Conservation (phyloP, 208 protist species). For the Wallacemonas rigidus region DNA sequence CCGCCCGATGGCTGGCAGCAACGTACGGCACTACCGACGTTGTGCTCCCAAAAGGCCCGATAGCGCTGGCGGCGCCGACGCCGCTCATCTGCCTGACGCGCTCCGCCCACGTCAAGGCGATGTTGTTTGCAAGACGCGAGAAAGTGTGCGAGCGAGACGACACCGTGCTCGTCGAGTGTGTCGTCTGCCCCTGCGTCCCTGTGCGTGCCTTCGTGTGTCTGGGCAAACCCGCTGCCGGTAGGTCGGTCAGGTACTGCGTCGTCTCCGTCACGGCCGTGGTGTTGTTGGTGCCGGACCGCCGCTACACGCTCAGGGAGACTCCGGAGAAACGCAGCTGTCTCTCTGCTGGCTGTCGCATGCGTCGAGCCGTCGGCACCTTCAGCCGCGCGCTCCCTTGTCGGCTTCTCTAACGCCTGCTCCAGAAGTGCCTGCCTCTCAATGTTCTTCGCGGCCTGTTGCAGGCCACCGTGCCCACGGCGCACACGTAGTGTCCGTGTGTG, state of each 20-base stretch:
- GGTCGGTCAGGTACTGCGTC: not conserved
- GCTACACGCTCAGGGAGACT: conserved; percentile 25
- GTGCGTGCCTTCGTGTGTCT: not conserved
- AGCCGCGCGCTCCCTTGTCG: not conserved
- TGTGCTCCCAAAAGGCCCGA: conserved; percentile 54
- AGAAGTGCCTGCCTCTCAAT: conserved; percentile 34
- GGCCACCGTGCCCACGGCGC: conserved; percentile 39
- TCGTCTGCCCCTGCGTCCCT: not conserved
- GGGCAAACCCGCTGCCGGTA: not conserved
- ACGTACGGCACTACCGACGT: conserved; percentile 54
- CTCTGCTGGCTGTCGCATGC: not conserved
- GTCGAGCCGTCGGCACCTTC: not conserved
- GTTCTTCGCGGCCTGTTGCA: conserved; percentile 18
- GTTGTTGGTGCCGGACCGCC: conserved; percentile 12
- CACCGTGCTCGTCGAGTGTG: not conserved
- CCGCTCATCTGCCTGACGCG: conserved; percentile 32
- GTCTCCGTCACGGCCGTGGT: not conserved
- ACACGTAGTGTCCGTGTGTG: conserved; percentile 9
- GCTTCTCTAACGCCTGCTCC: conserved; percentile 25
- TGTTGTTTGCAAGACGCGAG: conserved; percentile 53
- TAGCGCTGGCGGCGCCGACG: conserved; percentile 36
- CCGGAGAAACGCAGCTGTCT: conserved; percentile 26
- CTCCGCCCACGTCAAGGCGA: conserved; percentile 40
- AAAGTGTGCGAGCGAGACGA: conserved; percentile 64
- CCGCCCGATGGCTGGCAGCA: conserved; percentile 53